Percentiles rank a stretch among this genome's conserved stretches.
Evolutionary conservation across 106 monocot genomes (phyloP).

Genomic region (Dactylorhiza incarnata): DNA sequence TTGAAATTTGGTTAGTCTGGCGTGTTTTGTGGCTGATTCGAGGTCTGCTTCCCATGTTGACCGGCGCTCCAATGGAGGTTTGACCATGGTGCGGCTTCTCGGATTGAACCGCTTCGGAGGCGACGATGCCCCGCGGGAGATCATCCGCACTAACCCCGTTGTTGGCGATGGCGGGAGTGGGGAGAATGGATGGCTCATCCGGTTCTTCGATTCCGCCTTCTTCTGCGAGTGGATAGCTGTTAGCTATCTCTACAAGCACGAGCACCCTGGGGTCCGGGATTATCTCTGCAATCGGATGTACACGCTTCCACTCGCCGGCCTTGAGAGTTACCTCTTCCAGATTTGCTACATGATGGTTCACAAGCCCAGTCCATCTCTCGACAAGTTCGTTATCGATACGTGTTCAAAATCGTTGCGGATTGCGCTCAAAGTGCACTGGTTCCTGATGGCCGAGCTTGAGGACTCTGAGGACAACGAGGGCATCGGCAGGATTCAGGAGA

Average conservation of each 20-base stretch:
- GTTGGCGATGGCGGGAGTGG: conserved; percentile 33
- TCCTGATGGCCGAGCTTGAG: conserved; percentile 92
- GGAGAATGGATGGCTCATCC: conserved; percentile 91
- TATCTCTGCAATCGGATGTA: conserved; percentile 99
- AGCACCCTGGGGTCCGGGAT: conserved; percentile 89
- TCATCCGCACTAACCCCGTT: conserved; percentile 35
- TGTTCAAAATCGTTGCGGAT: conserved; percentile 89
- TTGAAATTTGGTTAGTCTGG: neutral
- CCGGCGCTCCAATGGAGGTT: conserved; percentile 19
- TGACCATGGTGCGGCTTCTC: conserved; percentile 78
- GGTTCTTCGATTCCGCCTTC: conserved; percentile 98
- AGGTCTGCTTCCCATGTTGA: conserved; percentile 6
- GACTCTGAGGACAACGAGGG: conserved; percentile 77
- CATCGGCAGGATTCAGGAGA: conserved; percentile 82
- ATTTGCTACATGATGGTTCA: conserved; percentile 99
- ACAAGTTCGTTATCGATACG: conserved; percentile 91
- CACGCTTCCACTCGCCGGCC: conserved; percentile 70
- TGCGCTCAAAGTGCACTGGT: conserved; percentile 96
- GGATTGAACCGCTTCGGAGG: conserved; percentile 55
- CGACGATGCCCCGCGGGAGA: conserved; percentile 75
- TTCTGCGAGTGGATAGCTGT: conserved; percentile 99
- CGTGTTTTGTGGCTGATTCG: neutral
- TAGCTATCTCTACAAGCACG: conserved; percentile 98
- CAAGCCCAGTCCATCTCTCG: conserved; percentile 91
- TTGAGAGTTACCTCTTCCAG: conserved; percentile 93